Conservation (phyloP, 2,329 filamentous ascomycete genomes). For the Epichloe baconii region DNA sequence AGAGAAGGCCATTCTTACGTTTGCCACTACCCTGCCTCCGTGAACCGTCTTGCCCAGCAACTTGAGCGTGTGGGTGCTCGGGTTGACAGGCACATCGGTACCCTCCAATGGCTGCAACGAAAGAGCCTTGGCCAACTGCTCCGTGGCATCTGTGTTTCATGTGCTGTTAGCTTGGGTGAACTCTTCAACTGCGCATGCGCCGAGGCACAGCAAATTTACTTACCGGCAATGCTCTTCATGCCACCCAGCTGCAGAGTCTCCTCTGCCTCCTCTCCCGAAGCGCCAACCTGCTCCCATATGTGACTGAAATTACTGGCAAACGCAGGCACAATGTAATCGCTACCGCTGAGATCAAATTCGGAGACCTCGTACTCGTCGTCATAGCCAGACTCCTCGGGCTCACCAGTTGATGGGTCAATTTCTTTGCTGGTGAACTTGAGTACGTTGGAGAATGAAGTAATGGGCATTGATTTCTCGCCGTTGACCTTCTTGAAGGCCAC, state of each 20-base stretch:
- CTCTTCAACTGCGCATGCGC: background rate
- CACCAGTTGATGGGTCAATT: conserved; percentile 85
- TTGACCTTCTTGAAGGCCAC: conserved; percentile 81
- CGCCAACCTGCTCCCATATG: conserved; percentile 86
- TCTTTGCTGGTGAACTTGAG: conserved; percentile 98
- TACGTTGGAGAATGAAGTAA: conserved; percentile 75
- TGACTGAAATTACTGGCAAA: conserved; percentile 94
- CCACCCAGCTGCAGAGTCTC: conserved; percentile 82
- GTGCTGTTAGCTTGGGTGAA: conserved; percentile 11
- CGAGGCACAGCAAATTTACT: conserved; percentile 19
- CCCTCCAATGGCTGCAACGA: conserved; percentile 91
- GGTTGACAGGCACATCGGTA: conserved; percentile 78
- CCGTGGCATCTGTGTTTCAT: conserved; percentile 63
- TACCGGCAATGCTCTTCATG: conserved; percentile 87
- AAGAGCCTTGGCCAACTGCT: conserved; percentile 73
- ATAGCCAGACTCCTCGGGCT: conserved; percentile 84
- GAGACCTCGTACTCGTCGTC: conserved; percentile 97
- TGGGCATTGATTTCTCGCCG: conserved; percentile 64
- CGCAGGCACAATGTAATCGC: conserved; percentile 85
- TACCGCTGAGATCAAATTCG: conserved; percentile 78
- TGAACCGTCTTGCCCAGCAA: conserved; percentile 89
- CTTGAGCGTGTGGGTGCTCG: conserved; percentile 87
- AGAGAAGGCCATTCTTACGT: conserved; percentile 86
- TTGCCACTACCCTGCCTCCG: conserved; percentile 77
- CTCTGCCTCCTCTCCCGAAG: conserved; percentile 76